Percentiles rank a stretch among this genome's conserved stretches.
phyloP scores from a whole-genome alignment of 352 stramenopile species.

The Elongisporangium senticosum region DNA sequence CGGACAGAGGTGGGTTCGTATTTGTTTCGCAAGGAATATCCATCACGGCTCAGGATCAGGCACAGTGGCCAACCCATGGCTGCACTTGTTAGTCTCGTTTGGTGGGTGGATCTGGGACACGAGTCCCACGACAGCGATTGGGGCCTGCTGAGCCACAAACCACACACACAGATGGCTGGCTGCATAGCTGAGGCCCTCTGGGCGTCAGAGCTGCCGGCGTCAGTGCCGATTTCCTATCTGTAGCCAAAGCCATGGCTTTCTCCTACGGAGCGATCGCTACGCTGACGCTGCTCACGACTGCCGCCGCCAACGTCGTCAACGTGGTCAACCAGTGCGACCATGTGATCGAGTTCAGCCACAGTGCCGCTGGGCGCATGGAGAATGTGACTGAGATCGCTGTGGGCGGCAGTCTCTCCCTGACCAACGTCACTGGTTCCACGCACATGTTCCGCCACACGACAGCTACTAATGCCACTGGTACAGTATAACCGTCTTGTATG shows the following conservation, averaged over 20 bases:
- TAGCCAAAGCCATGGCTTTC: neutral
- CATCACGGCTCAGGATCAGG: neutral
- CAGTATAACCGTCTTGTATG: too few relatives aligned
- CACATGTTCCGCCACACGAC: neutral
- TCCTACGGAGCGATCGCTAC: neutral
- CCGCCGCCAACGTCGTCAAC: neutral
- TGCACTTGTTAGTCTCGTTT: neutral
- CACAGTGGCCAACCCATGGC: neutral
- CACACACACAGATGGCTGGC: neutral
- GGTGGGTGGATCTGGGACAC: neutral
- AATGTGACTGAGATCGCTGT: neutral
- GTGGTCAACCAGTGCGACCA: neutral
- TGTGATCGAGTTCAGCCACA: neutral
- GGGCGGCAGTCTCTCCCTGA: neutral
- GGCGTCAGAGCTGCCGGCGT: neutral
- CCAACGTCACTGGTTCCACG: neutral
- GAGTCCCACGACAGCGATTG: neutral
- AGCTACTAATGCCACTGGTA: neutral
- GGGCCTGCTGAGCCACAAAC: neutral
- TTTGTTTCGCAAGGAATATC: neutral
- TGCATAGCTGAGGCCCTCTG: neutral
- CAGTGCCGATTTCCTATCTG: neutral
- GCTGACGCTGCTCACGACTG: neutral
- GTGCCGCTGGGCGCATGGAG: neutral
- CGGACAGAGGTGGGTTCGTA: neutral